Conservation (phyloP, 305 asterid species). For the Fraxinus paxiana region DNA sequence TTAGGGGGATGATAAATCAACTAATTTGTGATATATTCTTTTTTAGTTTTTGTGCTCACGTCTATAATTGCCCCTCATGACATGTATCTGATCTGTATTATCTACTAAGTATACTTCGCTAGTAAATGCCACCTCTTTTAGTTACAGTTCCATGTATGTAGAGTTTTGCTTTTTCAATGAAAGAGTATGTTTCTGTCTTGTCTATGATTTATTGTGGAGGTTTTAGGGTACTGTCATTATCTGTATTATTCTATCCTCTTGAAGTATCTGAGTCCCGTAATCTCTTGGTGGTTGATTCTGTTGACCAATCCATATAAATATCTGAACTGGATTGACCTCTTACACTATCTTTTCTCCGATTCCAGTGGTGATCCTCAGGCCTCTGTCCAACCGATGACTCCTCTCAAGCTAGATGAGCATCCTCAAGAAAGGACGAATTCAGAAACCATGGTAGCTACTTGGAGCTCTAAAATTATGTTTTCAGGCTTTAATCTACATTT, state of each 20-base stretch:
- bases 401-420: conserved; percentile 50
- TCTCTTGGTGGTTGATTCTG: neutral
- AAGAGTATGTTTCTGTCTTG: neutral
- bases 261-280: neutral
- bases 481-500: neutral
- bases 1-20: neutral
- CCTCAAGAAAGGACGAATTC: conserved; percentile 42
- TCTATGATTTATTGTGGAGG: neutral
- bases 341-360: conserved; percentile 28
- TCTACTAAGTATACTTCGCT: neutral
- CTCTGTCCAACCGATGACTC: conserved; percentile 48
- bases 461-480: neutral
- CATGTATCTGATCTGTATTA: neutral
- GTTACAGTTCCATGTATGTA: neutral
- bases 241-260: neutral
- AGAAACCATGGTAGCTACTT: conserved; percentile 48
- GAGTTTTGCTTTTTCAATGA: neutral
- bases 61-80: neutral
- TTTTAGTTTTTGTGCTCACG: neutral
- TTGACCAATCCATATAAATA: neutral
- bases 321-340: conserved; percentile 13
- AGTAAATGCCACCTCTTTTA: neutral
- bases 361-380: conserved; percentile 68
- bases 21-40: neutral
- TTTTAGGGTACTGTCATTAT: neutral